phyloP scores from a whole-genome alignment of 495 filamentous ascomycete genomes.

The Hypoxylon intermedium region DNA sequence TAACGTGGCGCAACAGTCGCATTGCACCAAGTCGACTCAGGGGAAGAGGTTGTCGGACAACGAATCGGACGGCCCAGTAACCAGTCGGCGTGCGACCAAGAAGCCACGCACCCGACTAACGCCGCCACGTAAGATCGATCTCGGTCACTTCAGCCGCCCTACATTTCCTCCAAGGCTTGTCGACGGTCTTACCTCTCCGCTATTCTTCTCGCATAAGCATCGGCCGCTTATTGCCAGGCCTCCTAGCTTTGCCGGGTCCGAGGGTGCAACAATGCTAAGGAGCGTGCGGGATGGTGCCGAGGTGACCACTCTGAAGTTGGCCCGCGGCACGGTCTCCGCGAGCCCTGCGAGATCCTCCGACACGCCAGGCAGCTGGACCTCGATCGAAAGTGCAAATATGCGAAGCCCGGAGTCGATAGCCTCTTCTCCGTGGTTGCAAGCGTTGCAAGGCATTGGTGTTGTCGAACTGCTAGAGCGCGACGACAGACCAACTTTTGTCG shows the following conservation, averaged over 20 bases:
- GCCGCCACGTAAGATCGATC: conserved; percentile 42
- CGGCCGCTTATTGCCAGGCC: conserved; percentile 56
- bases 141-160: conserved; percentile 40
- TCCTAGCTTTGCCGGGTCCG: conserved; percentile 61
- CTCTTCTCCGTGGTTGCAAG: conserved; percentile 49
- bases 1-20: conserved; percentile 25
- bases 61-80: conserved; percentile 32
- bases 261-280: conserved; percentile 65
- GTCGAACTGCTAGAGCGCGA: conserved; percentile 72
- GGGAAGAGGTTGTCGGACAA: conserved; percentile 35
- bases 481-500: conserved; percentile 70
- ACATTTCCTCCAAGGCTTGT: conserved; percentile 31
- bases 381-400: conserved; percentile 49
- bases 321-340: conserved; percentile 61
- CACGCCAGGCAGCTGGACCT: conserved; percentile 56
- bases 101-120: conserved; percentile 40
- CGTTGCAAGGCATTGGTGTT: conserved; percentile 64
- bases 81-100: conserved; percentile 30
- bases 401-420: conserved; percentile 54
- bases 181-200: conserved; percentile 53
- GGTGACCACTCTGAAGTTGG: conserved; percentile 69
- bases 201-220: conserved; percentile 65
- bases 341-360: conserved; percentile 59
- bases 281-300: conserved; percentile 57
- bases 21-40: conserved; percentile 22